Base-by-base conservation (phyloP, 108 stramenopile species). In the Fragilaria crotonensis region DNA sequence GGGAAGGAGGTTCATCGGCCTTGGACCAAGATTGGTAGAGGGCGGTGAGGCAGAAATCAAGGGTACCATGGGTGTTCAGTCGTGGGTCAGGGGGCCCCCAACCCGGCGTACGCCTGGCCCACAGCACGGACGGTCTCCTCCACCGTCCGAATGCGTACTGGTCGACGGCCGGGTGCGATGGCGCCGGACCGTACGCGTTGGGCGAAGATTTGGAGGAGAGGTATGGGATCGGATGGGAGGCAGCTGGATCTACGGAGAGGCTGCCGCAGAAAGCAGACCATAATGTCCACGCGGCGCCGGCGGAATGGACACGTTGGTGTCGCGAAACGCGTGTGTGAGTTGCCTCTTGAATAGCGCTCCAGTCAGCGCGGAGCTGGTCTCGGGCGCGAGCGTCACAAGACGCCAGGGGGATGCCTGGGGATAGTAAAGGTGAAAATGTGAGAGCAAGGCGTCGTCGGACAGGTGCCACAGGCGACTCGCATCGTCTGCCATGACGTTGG, bases 21-120 rank as follows among this genome's bases (percentile, higher is more conserved):
- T 5, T 1, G 3, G 23, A 26, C 3, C 66, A 69, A 14, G 45
- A 2, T 11, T 49, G 59, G 4, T 66, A 17, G 18, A 51, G 52
- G 3, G 59, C 32, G 1, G 25, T 18, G 4, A 68, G 44, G 1
- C 73, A 63, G 46, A 64, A 54, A 29, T 68, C 67, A 2, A 64
- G 7, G 17, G 29, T 26, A 36, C 72, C 56, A 4, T 19, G 25
- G 30, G 30, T 5, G 46, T 70, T 47, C 29, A 53, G 30, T 22
- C 70, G 66, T n/a, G 21, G 54, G 57, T 50, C 59, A 65, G n/a
- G 29, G 30, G n/a, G 65, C 22, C 71, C 71, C 71, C 65, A 66
- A 1, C 21, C 46, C 30, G 54, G 60, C 29, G 33, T 62, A 53
- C 55, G 60, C 48, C 50, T 71, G 65, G 32, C 70, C 57, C 53